phyloP scores from a whole-genome alignment of 192 early-diverging fungal genomes.

The Coemansia erecta region DNA sequence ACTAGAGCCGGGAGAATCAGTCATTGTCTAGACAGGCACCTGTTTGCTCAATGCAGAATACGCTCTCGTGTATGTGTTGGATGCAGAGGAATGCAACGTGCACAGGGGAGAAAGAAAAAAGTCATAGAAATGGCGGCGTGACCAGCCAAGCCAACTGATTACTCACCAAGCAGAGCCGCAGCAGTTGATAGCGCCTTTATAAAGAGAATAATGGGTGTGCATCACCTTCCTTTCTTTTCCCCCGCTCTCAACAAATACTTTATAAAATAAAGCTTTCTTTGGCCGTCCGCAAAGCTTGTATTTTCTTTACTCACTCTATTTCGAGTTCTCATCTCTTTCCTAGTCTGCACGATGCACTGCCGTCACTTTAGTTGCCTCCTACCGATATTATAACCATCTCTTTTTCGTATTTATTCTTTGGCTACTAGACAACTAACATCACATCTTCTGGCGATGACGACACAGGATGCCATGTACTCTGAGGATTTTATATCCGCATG shows the following conservation, averaged over 20 bases:
- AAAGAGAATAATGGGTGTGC: neutral
- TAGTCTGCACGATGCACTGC: too few species aligned
- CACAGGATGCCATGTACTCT: slow-evolving; percentile 48
- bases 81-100: too few species aligned
- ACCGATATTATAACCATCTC: neutral
- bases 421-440: neutral
- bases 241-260: neutral
- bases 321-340: too few species aligned
- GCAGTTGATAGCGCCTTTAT: neutral
- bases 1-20: slow-evolving; percentile 25
- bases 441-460: slow-evolving; percentile 24
- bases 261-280: too few species aligned
- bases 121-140: too few species aligned
- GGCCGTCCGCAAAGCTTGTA: neutral
- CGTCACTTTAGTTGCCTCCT: too few species aligned
- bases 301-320: too few species aligned
- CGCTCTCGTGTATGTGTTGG: neutral
- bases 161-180: too few species aligned
- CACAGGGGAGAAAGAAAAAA: too few species aligned
- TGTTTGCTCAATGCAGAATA: slow-evolving; percentile 1
- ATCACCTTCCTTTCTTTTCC: too few species aligned
- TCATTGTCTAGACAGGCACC: slow-evolving; percentile 16
- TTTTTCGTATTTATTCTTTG: neutral
- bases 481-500: slow-evolving; percentile 13
- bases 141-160: neutral